Conservation (phyloP, 371 early-diverging fungal genomes). For the Dichotomocladium elegans region DNA sequence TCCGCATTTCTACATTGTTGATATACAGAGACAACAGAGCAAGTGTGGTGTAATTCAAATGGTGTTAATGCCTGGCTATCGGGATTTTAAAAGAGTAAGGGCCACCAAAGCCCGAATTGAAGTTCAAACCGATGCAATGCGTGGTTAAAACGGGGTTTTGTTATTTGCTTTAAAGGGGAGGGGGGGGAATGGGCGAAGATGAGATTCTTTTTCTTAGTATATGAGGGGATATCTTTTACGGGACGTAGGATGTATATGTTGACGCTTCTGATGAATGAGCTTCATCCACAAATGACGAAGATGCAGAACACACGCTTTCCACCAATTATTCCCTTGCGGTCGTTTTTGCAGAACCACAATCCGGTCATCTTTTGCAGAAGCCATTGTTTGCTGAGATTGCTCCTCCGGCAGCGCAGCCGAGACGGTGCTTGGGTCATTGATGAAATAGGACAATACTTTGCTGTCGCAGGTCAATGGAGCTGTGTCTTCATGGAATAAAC, state of each 20-base stretch:
- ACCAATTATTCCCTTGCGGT: background rate
- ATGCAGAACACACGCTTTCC: background rate
- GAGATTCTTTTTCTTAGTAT: too few relatives aligned
- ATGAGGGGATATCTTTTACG: too few relatives aligned
- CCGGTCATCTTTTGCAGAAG: background rate
- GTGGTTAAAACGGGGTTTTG: too few relatives aligned
- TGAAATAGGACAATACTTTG: background rate
- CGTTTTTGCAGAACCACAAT: background rate
- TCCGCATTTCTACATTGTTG: too few relatives aligned
- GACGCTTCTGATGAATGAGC: conserved; percentile 1
- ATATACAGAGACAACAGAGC: too few relatives aligned
- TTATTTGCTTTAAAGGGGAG: too few relatives aligned
- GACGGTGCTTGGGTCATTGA: conserved; percentile 4
- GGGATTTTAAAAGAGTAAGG: too few relatives aligned
- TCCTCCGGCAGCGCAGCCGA: background rate
- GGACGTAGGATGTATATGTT: background rate
- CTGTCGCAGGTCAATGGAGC: background rate
- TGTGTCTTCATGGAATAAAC: conserved; percentile 3
- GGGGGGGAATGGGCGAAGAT: too few relatives aligned
- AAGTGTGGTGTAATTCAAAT: too few relatives aligned
- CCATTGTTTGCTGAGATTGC: background rate
- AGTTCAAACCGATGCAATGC: too few relatives aligned
- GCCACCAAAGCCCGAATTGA: too few relatives aligned
- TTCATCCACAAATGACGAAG: background rate
- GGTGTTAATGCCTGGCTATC: too few relatives aligned